These are phyloP conservation scores for Linnemannia zychae DNA, from an alignment of 192 early-diverging fungal genomes.

Conservation along the genomic window DNA sequence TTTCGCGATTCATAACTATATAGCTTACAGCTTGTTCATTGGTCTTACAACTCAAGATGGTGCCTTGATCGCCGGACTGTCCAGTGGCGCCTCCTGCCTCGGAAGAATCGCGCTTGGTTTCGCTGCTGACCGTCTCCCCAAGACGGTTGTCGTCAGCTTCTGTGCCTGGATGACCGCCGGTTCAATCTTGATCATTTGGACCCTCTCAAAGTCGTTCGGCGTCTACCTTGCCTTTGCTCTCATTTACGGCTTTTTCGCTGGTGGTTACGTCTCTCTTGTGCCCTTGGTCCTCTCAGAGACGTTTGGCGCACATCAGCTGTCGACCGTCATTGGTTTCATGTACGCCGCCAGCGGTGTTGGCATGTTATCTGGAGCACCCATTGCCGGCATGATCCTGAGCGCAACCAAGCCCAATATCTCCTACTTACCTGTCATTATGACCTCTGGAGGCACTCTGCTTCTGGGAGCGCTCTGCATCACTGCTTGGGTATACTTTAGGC, in stretches of 20 bases:
- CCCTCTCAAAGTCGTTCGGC: conserved; percentile 41
- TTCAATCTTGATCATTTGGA: conserved; percentile 47
- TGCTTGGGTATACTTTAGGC: conserved; percentile 42
- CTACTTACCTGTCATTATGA: conserved; percentile 53
- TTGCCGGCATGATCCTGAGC: conserved; percentile 48
- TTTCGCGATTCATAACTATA: background rate
- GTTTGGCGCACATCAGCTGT: conserved; percentile 60
- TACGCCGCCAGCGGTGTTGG: conserved; percentile 60
- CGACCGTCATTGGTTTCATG: conserved; percentile 60
- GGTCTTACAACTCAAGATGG: conserved; percentile 70
- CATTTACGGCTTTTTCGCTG: conserved; percentile 63
- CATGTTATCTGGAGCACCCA: conserved; percentile 57
- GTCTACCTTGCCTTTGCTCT: conserved; percentile 58
- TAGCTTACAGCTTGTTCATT: conserved; percentile 68
- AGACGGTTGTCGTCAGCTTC: conserved; percentile 43
- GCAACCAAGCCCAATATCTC: conserved; percentile 42
- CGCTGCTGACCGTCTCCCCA: conserved; percentile 66
- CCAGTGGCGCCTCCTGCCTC: conserved; percentile 73
- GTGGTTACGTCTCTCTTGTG: conserved; percentile 61
- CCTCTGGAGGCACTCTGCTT: conserved; percentile 32
- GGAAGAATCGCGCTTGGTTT: conserved; percentile 76
- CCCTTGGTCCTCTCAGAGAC: conserved; percentile 53
- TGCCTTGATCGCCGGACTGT: conserved; percentile 72
- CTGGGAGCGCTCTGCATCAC: conserved; percentile 39
- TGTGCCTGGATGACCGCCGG: conserved; percentile 56